Evolutionary conservation across 2,329 filamentous ascomycete species (phyloP), one percentile per base, ranked within the genome.

Genomic region (Diaporthe eres): DNA sequence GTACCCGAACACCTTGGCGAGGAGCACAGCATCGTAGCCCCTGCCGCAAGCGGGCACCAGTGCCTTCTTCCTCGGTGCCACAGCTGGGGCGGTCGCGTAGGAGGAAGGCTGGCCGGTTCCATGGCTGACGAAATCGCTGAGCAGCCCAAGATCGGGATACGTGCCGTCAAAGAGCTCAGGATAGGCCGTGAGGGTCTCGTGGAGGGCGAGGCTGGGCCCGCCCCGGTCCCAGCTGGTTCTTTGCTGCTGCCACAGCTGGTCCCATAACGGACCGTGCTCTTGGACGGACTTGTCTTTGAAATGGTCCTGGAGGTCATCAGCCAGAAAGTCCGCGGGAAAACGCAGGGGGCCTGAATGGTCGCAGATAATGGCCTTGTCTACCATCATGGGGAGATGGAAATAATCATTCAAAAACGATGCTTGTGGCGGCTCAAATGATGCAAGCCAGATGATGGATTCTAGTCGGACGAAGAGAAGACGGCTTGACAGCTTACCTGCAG

Each of bases 11-110:
- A 91, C 90, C 55, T 55, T 42, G 68, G 92, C 90, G 60, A 98
- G 88, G 51, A 98, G 87, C 13, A 95, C 87, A 2, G 95, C 94
- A 84, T 98, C 95, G 81, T 97, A 93, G 7, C 95, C 95, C 63
- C 90, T 90, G 0, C 95, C 95, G 83, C 95, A 98, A 7, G 95
- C 95, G 0, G 95, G 94, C 0, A 98, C 93, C 12, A 97, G 86
- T 1, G 93, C 95, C 74, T 74, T 85, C 80, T 75, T 81, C 78
- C 58, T 82, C 10, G 25, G 17, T 3, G 31, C 13, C 4, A 44
- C 19, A 25, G 22, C 19, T 28, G 39, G 22, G 8, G 55, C 25
- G 25, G 44, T 15, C 15, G 22, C 10, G 19, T 44, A n/a, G 71
- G 42, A n/a, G 31, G 15, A n/a, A 4, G 47, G 2, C 19, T n/a